phyloP scores from a whole-genome alignment of 305 asterid genomes.

The Rubia peregrina region DNA sequence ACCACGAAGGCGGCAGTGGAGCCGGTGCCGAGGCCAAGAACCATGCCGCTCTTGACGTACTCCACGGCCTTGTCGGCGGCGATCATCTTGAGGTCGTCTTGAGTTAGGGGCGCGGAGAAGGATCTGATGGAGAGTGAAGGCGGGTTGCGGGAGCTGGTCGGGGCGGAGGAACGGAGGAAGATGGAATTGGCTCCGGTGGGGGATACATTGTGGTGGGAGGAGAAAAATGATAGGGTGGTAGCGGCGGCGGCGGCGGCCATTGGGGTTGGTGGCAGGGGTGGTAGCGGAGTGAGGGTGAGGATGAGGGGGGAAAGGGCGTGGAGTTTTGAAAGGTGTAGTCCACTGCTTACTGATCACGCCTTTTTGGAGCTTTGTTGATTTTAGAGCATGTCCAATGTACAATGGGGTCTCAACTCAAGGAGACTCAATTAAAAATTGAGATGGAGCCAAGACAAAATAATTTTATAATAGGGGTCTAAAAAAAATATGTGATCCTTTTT shows the following conservation, averaged over 20 bases:
- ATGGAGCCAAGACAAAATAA: too few species aligned
- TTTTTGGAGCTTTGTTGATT: conserved; percentile 3
- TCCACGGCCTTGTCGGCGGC: conserved; percentile 94
- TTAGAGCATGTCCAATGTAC: too few species aligned
- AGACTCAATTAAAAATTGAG: too few species aligned
- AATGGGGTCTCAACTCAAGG: too few species aligned
- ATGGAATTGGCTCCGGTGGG: conserved; percentile 18
- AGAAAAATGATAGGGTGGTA: conserved; percentile 36
- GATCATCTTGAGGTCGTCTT: conserved; percentile 71
- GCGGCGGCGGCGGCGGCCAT: conserved; percentile 25
- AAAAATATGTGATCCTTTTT: too few species aligned
- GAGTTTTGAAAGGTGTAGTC: conserved; percentile 1
- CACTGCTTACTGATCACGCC: conserved; percentile 7
- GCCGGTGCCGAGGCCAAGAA: conserved; percentile 90
- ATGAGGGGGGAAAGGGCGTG: conserved; percentile 12
- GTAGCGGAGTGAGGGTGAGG: not conserved
- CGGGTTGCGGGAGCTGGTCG: conserved; percentile 19
- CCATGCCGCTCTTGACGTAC: conserved; percentile 78
- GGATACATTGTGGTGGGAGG: conserved; percentile 22
- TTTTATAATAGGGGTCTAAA: too few species aligned
- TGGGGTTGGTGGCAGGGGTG: conserved; percentile 6
- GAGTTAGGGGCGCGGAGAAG: conserved; percentile 53
- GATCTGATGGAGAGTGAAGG: conserved; percentile 43
- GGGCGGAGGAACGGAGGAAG: conserved; percentile 18
- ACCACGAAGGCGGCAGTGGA: conserved; percentile 98